phyloP scores from a whole-genome alignment of 2,329 filamentous ascomycete genomes.

The Penicillium sclerotiorum region DNA sequence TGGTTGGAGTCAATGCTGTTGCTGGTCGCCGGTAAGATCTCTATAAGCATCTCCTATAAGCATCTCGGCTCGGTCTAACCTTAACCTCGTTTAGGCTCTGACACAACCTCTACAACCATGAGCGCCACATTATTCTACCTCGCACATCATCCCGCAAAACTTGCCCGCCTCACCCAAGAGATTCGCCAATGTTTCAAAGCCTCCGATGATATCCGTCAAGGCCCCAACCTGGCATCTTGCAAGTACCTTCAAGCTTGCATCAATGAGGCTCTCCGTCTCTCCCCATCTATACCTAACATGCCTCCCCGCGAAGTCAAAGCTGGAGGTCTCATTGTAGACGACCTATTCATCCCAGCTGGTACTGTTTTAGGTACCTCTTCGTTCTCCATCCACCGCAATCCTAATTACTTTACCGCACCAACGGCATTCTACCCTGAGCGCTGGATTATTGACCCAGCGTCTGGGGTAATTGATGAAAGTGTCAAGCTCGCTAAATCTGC shows the following conservation, averaged over 20 bases:
- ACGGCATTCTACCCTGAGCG: conserved; percentile 62
- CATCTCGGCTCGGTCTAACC: neutral
- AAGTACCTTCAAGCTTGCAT: conserved; percentile 15
- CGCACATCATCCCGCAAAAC: conserved; percentile 18
- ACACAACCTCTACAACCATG: conserved; percentile 24
- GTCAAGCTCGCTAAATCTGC: conserved; percentile 4
- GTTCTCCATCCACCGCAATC: conserved; percentile 19
- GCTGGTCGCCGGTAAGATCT: conserved; percentile 4
- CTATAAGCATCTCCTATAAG: neutral
- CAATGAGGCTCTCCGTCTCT: conserved; percentile 14
- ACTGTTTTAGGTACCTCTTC: conserved; percentile 11
- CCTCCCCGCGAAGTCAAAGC: conserved; percentile 6
- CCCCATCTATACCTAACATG: conserved; percentile 7
- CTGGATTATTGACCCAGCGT: conserved; percentile 52
- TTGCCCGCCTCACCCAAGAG: conserved; percentile 14
- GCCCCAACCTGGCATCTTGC: conserved; percentile 11
- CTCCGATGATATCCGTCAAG: conserved; percentile 10
- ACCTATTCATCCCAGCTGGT: conserved; percentile 14
- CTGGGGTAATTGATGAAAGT: neutral
- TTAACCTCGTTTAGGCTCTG: conserved; percentile 8
- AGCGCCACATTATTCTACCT: conserved; percentile 29
- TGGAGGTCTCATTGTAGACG: conserved; percentile 9
- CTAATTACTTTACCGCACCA: conserved; percentile 58
- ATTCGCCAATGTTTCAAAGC: conserved; percentile 19
- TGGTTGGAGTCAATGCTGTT: conserved; percentile 12